Evolutionary conservation across 176 grass and related monocot species (phyloP).

Genomic region (Phoenix dactylifera): DNA sequence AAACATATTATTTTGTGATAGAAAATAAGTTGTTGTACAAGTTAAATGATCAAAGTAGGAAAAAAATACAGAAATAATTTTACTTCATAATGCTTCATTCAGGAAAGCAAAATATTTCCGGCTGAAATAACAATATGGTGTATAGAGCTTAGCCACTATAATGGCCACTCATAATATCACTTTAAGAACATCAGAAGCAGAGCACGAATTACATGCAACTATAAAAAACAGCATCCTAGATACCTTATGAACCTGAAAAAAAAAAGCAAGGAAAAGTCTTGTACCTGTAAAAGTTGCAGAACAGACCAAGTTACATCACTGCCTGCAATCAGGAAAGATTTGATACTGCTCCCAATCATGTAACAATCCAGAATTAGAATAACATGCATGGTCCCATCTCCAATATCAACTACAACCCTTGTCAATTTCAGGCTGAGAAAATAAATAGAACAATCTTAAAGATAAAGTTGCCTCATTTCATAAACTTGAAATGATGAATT

Average conservation of each 20-base stretch:
- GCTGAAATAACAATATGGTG: too few relatives aligned
- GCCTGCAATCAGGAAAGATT: slow-evolving; percentile 75
- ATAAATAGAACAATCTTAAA: slow-evolving; percentile 47
- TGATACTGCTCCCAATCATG: slow-evolving; percentile 98
- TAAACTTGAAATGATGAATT: slow-evolving; percentile 3
- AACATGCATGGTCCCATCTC: slow-evolving; percentile 71
- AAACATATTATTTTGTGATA: too few relatives aligned
- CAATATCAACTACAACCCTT: slow-evolving; percentile 96
- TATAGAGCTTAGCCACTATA: too few relatives aligned
- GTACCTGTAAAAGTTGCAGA: slow-evolving; percentile 84
- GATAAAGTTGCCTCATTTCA: neutral
- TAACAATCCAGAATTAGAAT: slow-evolving; percentile 91
- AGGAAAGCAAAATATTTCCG: too few relatives aligned
- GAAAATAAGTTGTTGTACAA: too few relatives aligned
- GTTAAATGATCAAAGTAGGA: too few relatives aligned
- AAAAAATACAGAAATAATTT: too few relatives aligned
- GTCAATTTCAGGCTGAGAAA: slow-evolving; percentile 93
- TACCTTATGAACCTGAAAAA: slow-evolving; percentile 3
- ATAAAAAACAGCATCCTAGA: neutral
- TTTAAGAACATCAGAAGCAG: neutral
- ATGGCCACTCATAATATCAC: too few relatives aligned
- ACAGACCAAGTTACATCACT: slow-evolving; percentile 67
- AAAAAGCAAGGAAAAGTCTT: slow-evolving; percentile 11
- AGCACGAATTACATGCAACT: neutral
- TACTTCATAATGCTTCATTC: too few relatives aligned